phyloP scores from a whole-genome alignment of 2,329 filamentous ascomycete species.

The Epichloe scottii region DNA sequence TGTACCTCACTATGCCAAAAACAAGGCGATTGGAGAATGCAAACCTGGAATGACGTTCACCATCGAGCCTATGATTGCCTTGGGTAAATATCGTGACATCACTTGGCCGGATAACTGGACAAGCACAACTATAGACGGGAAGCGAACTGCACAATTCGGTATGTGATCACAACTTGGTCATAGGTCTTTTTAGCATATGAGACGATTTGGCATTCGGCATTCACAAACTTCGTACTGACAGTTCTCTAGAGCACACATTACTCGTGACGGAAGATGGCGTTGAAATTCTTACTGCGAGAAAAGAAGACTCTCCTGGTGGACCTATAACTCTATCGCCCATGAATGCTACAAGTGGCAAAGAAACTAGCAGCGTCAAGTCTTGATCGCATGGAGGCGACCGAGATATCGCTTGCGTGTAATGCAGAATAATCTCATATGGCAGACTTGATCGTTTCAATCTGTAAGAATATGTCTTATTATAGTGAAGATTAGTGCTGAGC shows the following conservation, averaged over 20 bases:
- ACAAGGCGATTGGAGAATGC: conserved; percentile 88
- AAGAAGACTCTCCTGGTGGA: conserved; percentile 63
- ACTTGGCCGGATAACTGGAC: conserved; percentile 99
- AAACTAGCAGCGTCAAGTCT: neutral
- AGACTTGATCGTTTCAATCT: too few relatives aligned
- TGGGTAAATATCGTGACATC: conserved; percentile 82
- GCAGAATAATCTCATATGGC: too few relatives aligned
- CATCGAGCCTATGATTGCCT: conserved; percentile 95
- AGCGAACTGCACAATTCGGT: conserved; percentile 86
- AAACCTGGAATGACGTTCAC: conserved; percentile 98
- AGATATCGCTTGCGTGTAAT: too few relatives aligned
- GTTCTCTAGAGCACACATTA: conserved; percentile 57
- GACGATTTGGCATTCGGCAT: neutral
- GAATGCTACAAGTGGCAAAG: conserved; percentile 8
- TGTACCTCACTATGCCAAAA: conserved; percentile 95
- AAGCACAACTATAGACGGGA: conserved; percentile 82
- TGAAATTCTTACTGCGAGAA: conserved; percentile 66
- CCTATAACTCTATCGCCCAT: conserved; percentile 44
- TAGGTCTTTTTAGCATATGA: neutral
- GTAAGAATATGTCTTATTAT: too few relatives aligned
- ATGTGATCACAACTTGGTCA: conserved; percentile 20
- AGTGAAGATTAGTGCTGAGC: too few relatives aligned
- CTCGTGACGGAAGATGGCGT: conserved; percentile 74
- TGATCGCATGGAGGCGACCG: neutral
- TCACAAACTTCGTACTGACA: neutral